Evolutionary conservation across 305 asterid genomes (phyloP).

Genomic region (Rubia balearica): DNA sequence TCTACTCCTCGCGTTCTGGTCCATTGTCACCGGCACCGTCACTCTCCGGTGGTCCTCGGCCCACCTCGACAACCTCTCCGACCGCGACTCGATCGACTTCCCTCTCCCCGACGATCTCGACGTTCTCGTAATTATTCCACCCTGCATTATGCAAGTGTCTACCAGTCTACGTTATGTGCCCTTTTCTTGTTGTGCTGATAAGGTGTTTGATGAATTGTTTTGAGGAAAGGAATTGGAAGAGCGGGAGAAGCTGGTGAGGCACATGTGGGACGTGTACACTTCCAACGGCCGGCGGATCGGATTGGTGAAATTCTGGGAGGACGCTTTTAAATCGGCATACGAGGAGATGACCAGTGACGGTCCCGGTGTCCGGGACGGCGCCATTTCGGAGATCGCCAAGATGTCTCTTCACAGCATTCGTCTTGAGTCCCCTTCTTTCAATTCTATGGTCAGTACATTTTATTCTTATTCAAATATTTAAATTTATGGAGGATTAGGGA

Average conservation of each 20-base stretch:
- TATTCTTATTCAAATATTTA: slow-evolving; percentile 1
- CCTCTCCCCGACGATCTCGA: slow-evolving; percentile 70
- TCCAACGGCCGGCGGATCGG: slow-evolving; percentile 46
- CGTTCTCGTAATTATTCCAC: slow-evolving; percentile 48
- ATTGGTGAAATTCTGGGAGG: slow-evolving; percentile 61
- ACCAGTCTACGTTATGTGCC: not conserved
- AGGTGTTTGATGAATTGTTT: slow-evolving; percentile 2
- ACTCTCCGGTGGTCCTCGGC: slow-evolving; percentile 83
- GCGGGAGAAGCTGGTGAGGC: slow-evolving; percentile 74
- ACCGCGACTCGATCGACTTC: slow-evolving; percentile 30
- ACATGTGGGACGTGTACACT: slow-evolving; percentile 75
- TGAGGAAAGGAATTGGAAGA: slow-evolving; percentile 66
- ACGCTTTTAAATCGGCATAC: slow-evolving; percentile 70
- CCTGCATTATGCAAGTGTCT: not conserved
- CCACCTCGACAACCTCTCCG: slow-evolving; percentile 44
- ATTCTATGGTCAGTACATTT: slow-evolving; percentile 47
- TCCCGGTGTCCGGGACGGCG: slow-evolving; percentile 45
- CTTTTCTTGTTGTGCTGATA: not conserved
- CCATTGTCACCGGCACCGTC: slow-evolving; percentile 62
- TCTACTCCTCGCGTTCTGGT: slow-evolving; percentile 60
- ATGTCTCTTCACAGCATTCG: slow-evolving; percentile 54
- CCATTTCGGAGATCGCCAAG: slow-evolving; percentile 64
- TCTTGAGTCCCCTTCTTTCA: slow-evolving; percentile 36
- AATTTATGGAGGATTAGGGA: not conserved
- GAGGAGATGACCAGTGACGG: slow-evolving; percentile 57